phyloP scores from a whole-genome alignment of 768 basidiomycete genomes.

The Dendrothele bispora region DNA sequence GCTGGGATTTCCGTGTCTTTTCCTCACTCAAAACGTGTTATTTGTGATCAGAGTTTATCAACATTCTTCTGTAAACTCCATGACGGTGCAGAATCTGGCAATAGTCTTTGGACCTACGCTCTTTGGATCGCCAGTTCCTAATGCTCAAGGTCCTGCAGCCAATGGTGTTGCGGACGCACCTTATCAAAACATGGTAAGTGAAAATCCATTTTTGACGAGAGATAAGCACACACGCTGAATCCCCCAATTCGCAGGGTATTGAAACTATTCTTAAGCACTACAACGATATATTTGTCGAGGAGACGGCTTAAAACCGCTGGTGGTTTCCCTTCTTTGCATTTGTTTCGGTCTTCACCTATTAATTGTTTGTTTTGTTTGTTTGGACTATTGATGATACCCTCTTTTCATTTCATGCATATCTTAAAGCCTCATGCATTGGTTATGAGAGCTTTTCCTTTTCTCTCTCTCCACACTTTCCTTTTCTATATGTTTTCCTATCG shows the following conservation, averaged over 20 bases:
- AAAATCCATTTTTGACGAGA: not conserved
- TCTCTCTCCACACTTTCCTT: not conserved
- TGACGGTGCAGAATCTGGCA: slow-evolving; percentile 90
- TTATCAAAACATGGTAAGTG: slow-evolving; percentile 66
- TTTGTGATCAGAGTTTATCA: slow-evolving; percentile 61
- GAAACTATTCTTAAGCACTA: slow-evolving; percentile 48
- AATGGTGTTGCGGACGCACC: slow-evolving; percentile 66
- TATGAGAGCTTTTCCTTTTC: too few relatives aligned
- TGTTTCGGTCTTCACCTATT: slow-evolving; percentile 1
- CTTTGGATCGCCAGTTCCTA: slow-evolving; percentile 63
- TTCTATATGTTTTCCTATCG: not conserved
- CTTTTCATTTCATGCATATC: slow-evolving; percentile 11
- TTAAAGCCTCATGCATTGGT: slow-evolving; percentile 8
- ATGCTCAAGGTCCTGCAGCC: slow-evolving; percentile 40
- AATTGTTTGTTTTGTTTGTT: slow-evolving; percentile 13
- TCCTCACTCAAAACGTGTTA: slow-evolving; percentile 5
- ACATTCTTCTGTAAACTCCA: slow-evolving; percentile 78
- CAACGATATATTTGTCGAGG: slow-evolving; percentile 87
- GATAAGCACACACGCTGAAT: not conserved
- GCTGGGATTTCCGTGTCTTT: not conserved
- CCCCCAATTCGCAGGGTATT: slow-evolving; percentile 61
- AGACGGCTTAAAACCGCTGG: slow-evolving; percentile 46
- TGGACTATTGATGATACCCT: slow-evolving; percentile 20
- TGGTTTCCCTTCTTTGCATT: not conserved
- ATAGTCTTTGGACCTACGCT: slow-evolving; percentile 99